Percentiles rank a stretch among this genome's conserved stretches.
Conservation (phyloP, 2,329 filamentous ascomycete species). For the Exophiala bonariae region DNA sequence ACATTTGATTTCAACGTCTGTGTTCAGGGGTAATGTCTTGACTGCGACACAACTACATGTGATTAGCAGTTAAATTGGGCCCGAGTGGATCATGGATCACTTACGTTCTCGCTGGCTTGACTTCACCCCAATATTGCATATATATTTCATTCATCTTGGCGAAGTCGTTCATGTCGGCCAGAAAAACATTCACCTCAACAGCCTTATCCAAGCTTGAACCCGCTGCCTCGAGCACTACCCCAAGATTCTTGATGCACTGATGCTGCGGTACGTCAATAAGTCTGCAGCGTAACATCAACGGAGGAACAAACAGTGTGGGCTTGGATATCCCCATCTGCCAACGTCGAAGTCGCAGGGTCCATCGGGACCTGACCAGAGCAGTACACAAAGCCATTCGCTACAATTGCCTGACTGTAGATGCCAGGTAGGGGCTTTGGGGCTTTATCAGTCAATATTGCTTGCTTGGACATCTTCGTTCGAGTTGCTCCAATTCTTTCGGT, state of each 20-base stretch:
- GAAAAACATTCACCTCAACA: conserved; percentile 67
- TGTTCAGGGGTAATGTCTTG: conserved; percentile 50
- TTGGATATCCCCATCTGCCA: conserved; percentile 59
- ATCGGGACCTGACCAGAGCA: conserved; percentile 65
- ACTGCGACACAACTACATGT: conserved; percentile 48
- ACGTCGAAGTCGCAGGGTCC: conserved; percentile 53
- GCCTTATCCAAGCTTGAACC: conserved; percentile 60
- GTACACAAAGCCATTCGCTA: conserved; percentile 68
- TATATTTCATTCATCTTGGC: conserved; percentile 82
- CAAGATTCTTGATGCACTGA: conserved; percentile 60
- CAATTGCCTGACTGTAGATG: conserved; percentile 62
- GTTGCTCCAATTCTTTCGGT: too few species aligned
- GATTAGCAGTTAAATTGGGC: conserved; percentile 1
- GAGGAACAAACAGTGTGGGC: conserved; percentile 50
- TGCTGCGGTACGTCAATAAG: conserved; percentile 35
- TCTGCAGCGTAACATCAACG: conserved; percentile 2
- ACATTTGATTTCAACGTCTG: conserved; percentile 57
- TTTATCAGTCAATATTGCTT: conserved; percentile 47
- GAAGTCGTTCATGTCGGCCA: conserved; percentile 66
- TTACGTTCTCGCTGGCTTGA: conserved; percentile 57
- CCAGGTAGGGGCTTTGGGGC: conserved; percentile 53
- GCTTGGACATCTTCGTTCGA: conserved; percentile 28
- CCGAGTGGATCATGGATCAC: background rate
- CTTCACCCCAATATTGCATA: conserved; percentile 60
- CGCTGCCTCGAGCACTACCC: conserved; percentile 59